Evolutionary conservation across 78 protist genomes (phyloP).

Genomic region (Monocercomonoides exilis): DNA sequence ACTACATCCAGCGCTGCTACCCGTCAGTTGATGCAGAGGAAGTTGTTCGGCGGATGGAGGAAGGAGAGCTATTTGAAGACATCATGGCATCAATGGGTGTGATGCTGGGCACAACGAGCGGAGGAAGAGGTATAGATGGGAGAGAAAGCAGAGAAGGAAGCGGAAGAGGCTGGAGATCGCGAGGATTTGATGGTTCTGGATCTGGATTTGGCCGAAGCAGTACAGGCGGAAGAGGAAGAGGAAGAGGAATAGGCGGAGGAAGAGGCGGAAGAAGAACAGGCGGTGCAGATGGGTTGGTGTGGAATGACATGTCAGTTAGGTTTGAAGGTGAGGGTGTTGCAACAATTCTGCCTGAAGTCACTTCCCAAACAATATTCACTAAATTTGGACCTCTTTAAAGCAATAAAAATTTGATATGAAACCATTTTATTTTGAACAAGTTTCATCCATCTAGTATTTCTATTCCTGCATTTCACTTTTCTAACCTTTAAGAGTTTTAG

Average conservation of each 20-base stretch:
- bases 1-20: background rate
- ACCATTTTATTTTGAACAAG: too few relatives aligned
- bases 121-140: background rate
- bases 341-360: background rate
- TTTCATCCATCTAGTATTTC: too few relatives aligned
- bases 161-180: background rate
- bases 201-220: background rate
- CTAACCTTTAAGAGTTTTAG: too few relatives aligned
- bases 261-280: background rate
- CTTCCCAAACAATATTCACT: background rate
- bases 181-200: too few relatives aligned
- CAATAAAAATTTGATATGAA: too few relatives aligned
- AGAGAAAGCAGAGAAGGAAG: background rate
- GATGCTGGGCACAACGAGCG: background rate
- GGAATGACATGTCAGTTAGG: background rate
- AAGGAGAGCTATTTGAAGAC: too few relatives aligned
- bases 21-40: too few relatives aligned
- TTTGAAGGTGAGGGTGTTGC: background rate
- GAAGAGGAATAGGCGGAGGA: background rate
- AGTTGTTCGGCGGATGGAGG: too few relatives aligned
- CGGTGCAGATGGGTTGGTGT: background rate
- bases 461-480: too few relatives aligned
- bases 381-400: background rate
- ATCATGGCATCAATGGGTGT: background rate
- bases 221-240: background rate